Evolutionary conservation across 2,329 filamentous ascomycete species (phyloP).

Genomic region (Exophiala xenobiotica): DNA sequence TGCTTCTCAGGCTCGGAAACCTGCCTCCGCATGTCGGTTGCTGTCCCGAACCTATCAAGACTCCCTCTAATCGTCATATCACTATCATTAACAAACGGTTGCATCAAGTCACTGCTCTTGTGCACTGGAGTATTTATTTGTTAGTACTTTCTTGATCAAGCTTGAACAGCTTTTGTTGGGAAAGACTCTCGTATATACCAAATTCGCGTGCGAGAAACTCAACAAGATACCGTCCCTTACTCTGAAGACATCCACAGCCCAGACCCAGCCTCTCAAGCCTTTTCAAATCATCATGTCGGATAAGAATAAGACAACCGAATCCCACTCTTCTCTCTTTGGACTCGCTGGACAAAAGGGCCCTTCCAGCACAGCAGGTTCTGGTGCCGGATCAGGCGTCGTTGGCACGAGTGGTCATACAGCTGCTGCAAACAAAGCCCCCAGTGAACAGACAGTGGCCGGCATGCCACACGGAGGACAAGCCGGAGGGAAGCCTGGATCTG

Average conservation of each 20-base stretch:
- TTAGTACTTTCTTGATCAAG: too few relatives aligned
- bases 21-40: too few relatives aligned
- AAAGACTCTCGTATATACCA: too few relatives aligned
- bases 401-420: constrained; percentile 27
- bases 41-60: too few relatives aligned
- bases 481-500: constrained; percentile 18
- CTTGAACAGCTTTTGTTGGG: too few relatives aligned
- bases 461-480: constrained; percentile 13
- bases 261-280: neutral
- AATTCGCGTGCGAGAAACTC: too few relatives aligned
- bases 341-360: constrained; percentile 24
- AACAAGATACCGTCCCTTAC: neutral
- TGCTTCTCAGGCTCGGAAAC: too few relatives aligned
- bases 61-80: too few relatives aligned
- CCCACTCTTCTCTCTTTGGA: constrained; percentile 27
- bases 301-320: constrained; percentile 9
- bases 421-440: constrained; percentile 10
- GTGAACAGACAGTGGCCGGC: constrained; percentile 16
- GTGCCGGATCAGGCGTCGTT: constrained; percentile 24
- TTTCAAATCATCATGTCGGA: neutral
- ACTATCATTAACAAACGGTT: too few relatives aligned
- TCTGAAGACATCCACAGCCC: neutral
- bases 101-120: too few relatives aligned
- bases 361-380: constrained; percentile 21
- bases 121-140: too few relatives aligned